Conservation (phyloP, 2,329 filamentous ascomycete species). For the Cercospora brassicicola region DNA sequence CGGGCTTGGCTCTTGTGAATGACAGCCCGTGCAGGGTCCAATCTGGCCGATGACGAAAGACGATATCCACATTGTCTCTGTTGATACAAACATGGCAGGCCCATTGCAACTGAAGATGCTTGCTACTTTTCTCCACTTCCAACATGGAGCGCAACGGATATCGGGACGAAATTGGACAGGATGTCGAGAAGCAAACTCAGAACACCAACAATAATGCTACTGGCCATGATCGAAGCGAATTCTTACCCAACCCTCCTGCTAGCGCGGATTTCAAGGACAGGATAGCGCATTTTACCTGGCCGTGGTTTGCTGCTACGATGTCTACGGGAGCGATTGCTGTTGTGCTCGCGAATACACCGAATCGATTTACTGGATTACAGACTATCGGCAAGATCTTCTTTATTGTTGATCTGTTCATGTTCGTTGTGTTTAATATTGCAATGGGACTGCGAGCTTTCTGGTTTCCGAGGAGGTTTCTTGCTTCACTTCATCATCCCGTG, state of each 20-base stretch:
- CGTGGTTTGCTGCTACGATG: constrained; percentile 75
- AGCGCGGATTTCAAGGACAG: constrained; percentile 28
- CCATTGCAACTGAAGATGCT: background rate
- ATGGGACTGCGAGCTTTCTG: constrained; percentile 64
- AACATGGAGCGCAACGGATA: background rate
- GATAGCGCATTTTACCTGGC: constrained; percentile 46
- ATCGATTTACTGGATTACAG: constrained; percentile 62
- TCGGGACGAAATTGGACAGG: background rate
- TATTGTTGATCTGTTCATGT: constrained; percentile 66
- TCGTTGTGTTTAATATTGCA: constrained; percentile 55
- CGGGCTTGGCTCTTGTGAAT: background rate
- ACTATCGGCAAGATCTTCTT: constrained; percentile 68
- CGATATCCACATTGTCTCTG: background rate
- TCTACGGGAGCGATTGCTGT: constrained; percentile 69
- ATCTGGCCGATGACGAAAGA: background rate
- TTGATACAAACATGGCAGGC: background rate
- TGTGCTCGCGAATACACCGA: constrained; percentile 64
- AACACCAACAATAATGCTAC: background rate
- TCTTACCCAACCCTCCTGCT: constrained; percentile 17
- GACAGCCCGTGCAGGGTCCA: background rate
- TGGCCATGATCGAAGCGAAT: background rate
- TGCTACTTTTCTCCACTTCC: background rate
- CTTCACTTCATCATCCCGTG: constrained; percentile 64
- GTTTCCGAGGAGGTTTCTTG: constrained; percentile 55
- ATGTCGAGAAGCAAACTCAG: background rate